Evolutionary conservation across 2,329 filamentous ascomycete species (phyloP).

Genomic region (Penicillium corylophilum): DNA sequence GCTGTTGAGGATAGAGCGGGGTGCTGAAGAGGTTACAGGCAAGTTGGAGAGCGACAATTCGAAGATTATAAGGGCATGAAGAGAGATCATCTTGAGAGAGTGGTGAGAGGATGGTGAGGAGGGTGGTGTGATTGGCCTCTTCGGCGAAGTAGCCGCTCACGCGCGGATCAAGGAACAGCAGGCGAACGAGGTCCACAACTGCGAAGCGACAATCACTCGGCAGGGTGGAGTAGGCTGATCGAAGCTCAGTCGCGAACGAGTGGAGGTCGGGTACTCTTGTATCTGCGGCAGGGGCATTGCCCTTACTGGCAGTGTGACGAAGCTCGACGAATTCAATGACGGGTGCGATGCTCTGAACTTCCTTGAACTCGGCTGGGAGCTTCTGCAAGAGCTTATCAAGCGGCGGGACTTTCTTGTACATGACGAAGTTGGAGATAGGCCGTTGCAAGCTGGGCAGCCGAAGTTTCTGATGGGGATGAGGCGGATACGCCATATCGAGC

Average conservation of each 20-base stretch:
- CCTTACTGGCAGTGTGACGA: constrained; percentile 44
- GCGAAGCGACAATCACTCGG: constrained; percentile 70
- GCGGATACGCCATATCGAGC: constrained; percentile 70
- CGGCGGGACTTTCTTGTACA: constrained; percentile 76
- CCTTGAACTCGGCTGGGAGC: constrained; percentile 61
- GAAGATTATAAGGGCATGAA: constrained; percentile 73
- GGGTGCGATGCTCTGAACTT: constrained; percentile 59
- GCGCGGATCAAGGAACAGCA: constrained; percentile 72
- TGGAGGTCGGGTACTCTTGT: constrained; percentile 69
- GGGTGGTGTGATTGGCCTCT: constrained; percentile 64
- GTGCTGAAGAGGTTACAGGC: constrained; percentile 84
- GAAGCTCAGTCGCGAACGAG: constrained; percentile 63
- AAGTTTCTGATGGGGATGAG: constrained; percentile 72
- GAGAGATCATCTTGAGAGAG: constrained; percentile 51
- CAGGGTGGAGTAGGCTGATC: constrained; percentile 54
- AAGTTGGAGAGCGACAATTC: constrained; percentile 79
- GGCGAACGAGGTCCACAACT: constrained; percentile 79
- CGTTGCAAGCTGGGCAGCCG: constrained; percentile 69
- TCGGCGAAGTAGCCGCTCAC: constrained; percentile 81
- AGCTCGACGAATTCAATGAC: constrained; percentile 69
- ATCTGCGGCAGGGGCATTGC: constrained; percentile 58
- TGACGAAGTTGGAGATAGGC: constrained; percentile 64
- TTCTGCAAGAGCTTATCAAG: constrained; percentile 79
- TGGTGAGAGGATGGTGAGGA: constrained; percentile 56
- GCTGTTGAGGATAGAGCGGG: constrained; percentile 65